A percentile compares a stretch with the other conserved stretches of the same genome.
Conservation (phyloP, 176 grass and related monocot genomes). For the Carex myosuroides region DNA sequence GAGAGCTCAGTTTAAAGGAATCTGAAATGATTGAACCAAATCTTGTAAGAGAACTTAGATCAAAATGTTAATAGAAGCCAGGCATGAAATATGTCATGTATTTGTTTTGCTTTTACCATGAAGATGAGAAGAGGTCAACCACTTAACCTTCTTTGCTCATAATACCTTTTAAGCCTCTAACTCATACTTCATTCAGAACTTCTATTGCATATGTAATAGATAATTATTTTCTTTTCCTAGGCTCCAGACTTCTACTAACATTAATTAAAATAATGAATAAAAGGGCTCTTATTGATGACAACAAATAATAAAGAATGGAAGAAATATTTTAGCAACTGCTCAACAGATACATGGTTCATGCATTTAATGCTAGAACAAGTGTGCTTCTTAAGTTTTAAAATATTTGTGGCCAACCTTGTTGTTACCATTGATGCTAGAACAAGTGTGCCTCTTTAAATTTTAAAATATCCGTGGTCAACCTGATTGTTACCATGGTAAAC, state of each 20-base stretch:
- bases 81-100: neutral
- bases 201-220: neutral
- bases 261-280: constrained; percentile 3
- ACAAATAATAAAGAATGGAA: neutral
- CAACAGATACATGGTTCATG: neutral
- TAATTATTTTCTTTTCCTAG: neutral
- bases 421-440: neutral
- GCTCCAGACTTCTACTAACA: neutral
- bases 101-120: neutral
- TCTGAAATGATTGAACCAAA: neutral
- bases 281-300: neutral
- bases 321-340: neutral
- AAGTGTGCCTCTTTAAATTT: neutral
- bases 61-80: neutral
- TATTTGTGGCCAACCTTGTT: neutral
- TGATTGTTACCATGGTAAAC: neutral
- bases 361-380: neutral
- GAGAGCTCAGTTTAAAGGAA: too few species aligned
- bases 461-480: neutral
- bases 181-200: neutral
- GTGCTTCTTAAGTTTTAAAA: neutral
- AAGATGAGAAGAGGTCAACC: neutral
- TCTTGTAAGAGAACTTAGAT: neutral
- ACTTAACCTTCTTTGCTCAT: neutral
- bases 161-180: neutral